Base-by-base conservation (phyloP, 129 eudicot genomes). In the Flaveria brownii region DNA sequence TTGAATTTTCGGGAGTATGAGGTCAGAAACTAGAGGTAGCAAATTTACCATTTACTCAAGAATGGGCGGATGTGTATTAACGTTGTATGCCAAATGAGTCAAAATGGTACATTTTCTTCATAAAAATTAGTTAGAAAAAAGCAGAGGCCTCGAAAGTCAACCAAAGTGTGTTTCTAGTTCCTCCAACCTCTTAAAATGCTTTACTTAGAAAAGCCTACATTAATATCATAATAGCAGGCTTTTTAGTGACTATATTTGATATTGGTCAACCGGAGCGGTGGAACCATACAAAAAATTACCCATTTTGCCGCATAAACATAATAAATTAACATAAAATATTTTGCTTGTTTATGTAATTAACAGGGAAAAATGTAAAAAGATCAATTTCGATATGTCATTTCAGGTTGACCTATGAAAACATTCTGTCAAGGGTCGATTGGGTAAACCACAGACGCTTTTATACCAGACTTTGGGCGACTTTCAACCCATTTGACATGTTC, bases 231-330 rank as follows among this genome's bases (percentile, higher is more conserved):
- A 18, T 55, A 8, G 26, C 62, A 56, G 2, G 6, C 18, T 11
- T 30, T 65, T 33, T 5, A 4, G 25, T 65, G 9, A 62, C 30
- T n/a, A 33, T 65, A 65, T 7, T 41, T 42, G 13, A 41, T 51
- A 17, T 22, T 2, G n/a, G 39, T 14, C 30, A 33, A 51, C 76
- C 13, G 8, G 7, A 36, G 39, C 41, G 41, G 41, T 36, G 10
- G n/a, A 50, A 10, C n/a, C 20, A 28, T 54, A 51, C 46, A 4
- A 16, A 30, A 28, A 51, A 11, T 17, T 18, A 33, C 39, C 33
- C 68, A 72, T 26, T 72, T 67, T 41, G 56, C 18, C 52, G 17
- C 77, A 63, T 72, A 36, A 54, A 72, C 51, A 20, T 33, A 41
- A 54, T 5, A 16, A 33, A 72, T 10, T n/a, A 39, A 9, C 54